Percentiles rank a stretch among this genome's conserved stretches.
Evolutionary conservation across 768 basidiomycete species (phyloP).

Genomic region (Leucosporidium yakuticum): DNA sequence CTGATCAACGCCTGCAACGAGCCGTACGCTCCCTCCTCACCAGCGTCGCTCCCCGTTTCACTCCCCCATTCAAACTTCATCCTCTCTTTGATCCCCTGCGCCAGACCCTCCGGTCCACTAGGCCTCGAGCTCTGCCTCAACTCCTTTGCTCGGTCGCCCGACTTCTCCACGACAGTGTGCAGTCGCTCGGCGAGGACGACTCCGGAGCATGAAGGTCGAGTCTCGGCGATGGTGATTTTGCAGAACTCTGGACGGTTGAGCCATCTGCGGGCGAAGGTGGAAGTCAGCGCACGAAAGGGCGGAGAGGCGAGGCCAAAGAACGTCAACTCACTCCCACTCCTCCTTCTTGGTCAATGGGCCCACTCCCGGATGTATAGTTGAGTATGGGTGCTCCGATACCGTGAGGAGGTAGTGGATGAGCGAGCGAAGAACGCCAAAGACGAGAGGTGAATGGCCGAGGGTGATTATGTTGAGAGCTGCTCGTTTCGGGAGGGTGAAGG

Average conservation of each 20-base stretch:
- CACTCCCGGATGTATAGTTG: background rate
- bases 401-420: constrained; percentile 8
- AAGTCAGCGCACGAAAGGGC: too few relatives aligned
- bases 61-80: too few relatives aligned
- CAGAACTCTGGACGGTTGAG: background rate
- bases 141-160: background rate
- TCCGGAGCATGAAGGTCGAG: background rate
- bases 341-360: background rate
- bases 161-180: background rate
- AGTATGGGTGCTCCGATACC: background rate
- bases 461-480: background rate
- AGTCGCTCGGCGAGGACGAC: background rate
- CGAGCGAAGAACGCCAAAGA: background rate
- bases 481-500: background rate
- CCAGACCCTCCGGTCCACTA: too few relatives aligned
- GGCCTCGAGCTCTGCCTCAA: background rate
- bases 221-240: background rate
- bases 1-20: too few relatives aligned
- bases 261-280: too few relatives aligned
- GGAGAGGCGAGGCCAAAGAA: too few relatives aligned
- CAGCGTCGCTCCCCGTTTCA: background rate
- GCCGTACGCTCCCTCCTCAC: background rate
- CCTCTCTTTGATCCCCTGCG: too few relatives aligned
- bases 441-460: background rate
- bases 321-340: background rate